Base-by-base conservation (phyloP, 2,329 filamentous ascomycete species). In the Diplodia scrobiculata region DNA sequence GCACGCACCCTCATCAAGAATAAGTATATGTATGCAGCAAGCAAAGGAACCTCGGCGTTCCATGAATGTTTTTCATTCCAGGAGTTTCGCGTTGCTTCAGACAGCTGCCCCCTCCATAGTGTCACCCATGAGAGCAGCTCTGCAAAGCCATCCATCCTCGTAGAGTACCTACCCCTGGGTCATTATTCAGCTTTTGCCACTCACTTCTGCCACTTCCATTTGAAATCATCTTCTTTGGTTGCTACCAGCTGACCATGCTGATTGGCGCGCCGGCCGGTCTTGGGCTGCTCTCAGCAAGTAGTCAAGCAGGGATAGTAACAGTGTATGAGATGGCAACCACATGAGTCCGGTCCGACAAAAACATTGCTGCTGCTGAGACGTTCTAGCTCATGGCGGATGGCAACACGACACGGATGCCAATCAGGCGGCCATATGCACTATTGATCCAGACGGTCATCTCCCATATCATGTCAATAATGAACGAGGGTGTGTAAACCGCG, bases 321-420 rank as follows among this genome's bases (percentile, higher is more conserved):
- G 41, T 62, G 25, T 62, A 50, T 36, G 58, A 62, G 48, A 64
- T 50, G 29, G 34, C 48, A 10, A 53, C 47, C 47, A 54, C 32
- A 7, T 47, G 48, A 5, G 47, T 54, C 34, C 53, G 47, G 47
- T 41, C 25, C 14, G 48, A 64, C 13, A 34, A 48, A 10, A 41
- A 47, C 14, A 53, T 64, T 17, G 60, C 60, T 38, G 60, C 48
- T 25, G 60, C 25, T 25, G 25, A 25, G 25, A 25, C 27, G 21
- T 70, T 70, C 17, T 78, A 72, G 69, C 53, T 77, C 1, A 71
- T 72, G 47, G 66, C 68, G 4, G 72, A 74, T 48, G 76, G 76
- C 11, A 75, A 75, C 65, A 74, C 73, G 5, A 76, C 76, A 74
- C 71, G 10, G 68, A 75, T 48, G 63, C 68, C 11, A 70, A 66